Evolutionary conservation across 2,329 filamentous ascomycete species (phyloP), one percentile per base, ranked within the genome.

Genomic region (Cladophialophora yegresii): DNA sequence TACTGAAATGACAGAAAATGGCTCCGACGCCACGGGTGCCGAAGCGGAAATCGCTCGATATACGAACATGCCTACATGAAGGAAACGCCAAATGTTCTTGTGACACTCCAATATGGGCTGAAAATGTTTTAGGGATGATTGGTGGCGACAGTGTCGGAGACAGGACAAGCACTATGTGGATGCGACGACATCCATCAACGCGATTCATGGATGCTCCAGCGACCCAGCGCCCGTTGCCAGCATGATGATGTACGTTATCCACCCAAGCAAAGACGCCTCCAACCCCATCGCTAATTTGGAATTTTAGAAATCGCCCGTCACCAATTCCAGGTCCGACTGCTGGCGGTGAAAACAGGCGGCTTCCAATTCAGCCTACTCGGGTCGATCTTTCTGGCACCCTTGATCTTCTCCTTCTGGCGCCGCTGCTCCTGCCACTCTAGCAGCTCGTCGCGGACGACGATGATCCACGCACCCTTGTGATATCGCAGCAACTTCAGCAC

Each of bases 401-500:
- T 97, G 59, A 85, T 75, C 78, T 89, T 92, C 70, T 90, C 86
- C 78, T 92, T 96, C 71, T 92, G 89, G 69, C 90, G 84, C 73
- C 91, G 87, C 75, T 89, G 84, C 63, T 87, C 84, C 68, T 87
- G 80, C 72, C 87, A 83, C 69, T 85, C 82, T 51, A 97, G 83
- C 58, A 96, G 84, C 65, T 91, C 88, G 68, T 95, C 90, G 0
- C 93, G 93, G 33, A 99, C 83, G 26, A 98, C 92, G 71, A 99
- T 91, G 76, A 98, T 93, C 82, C 98, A 95, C 74, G 96, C 93
- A 69, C 93, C 93, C 82, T 96, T 96, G 79, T 93, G 92, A 75
- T 98, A 98, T 53, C 95, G 86, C 74, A 98, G 86, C 91, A 99
- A 96, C 75, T 93, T 95, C 66, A 97, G 82, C 62, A 93, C 93